Conservation (phyloP, 2,329 filamentous ascomycete genomes). For the Basipetospora chlamydospora region DNA sequence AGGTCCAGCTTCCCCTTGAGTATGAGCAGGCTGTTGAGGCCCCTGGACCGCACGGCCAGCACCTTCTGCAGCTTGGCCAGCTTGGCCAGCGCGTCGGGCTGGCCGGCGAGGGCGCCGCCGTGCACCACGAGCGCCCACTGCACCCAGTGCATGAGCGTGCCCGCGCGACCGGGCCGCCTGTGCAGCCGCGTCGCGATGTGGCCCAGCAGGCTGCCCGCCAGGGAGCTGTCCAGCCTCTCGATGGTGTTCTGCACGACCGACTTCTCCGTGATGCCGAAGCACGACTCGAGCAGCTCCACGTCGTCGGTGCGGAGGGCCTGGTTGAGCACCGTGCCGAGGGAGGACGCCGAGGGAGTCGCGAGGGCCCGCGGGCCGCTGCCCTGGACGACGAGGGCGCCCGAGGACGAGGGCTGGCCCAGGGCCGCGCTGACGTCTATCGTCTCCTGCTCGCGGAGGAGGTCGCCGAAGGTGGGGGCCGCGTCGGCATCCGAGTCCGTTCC, state of each 20-base stretch:
- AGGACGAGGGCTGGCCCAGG: constrained; percentile 23
- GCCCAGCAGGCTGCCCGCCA: constrained; percentile 65
- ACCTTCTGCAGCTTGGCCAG: constrained; percentile 73
- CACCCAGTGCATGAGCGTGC: constrained; percentile 85
- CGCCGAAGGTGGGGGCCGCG: constrained; percentile 63
- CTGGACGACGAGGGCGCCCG: constrained; percentile 24
- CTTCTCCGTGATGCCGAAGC: constrained; percentile 66
- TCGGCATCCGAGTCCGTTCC: constrained; percentile 31
- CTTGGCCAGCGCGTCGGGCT: constrained; percentile 68
- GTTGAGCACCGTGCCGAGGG: constrained; percentile 80
- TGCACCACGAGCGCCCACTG: constrained; percentile 90
- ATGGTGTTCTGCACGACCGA: constrained; percentile 76
- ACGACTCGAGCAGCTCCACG: constrained; percentile 76
- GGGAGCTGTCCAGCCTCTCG: constrained; percentile 71
- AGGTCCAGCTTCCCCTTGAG: constrained; percentile 94
- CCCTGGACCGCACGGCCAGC: constrained; percentile 70
- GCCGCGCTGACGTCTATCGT: constrained; percentile 60
- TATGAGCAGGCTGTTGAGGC: constrained; percentile 66
- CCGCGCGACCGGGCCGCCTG: constrained; percentile 74
- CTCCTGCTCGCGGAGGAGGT: constrained; percentile 61
- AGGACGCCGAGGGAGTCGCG: constrained; percentile 56
- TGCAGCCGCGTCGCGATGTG: constrained; percentile 80
- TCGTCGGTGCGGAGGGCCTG: constrained; percentile 92
- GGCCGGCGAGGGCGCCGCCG: constrained; percentile 76
- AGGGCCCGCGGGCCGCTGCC: constrained; percentile 21